Evolutionary conservation across 345 rosid genomes (phyloP), one percentile per base, ranked within the genome.

Genomic region (Linum tenue): DNA sequence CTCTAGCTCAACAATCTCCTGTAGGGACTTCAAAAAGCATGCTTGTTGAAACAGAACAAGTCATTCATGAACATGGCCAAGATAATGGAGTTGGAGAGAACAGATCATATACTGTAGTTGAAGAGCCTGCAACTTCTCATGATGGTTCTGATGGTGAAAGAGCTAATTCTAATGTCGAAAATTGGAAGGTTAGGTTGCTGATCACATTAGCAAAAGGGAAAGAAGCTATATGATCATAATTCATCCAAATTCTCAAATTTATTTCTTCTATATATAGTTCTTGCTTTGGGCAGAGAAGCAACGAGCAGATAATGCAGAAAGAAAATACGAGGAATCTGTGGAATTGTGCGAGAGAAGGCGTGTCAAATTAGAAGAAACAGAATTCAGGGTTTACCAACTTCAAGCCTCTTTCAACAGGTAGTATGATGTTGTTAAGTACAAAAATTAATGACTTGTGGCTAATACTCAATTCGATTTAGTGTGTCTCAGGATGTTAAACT

Each of bases 321-420:
- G 81, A 71, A 82, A 79, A 77, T 83, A 76, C 65, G 67, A 77
- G 60, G 90, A 89, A 81, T 83, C 83, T 56, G 76, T 75, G 64
- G 84, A 79, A 79, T 67, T 82, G 70, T 81, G 87, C 70, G 96
- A 88, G 79, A 82, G 72, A 72, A 81, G 89, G 71, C 82, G 76
- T 15, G 73, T 73, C 78, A 87, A 89, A 73, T 72, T 92, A 65
- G 83, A 80, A 77, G 96, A 90, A 76, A 82, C 97, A 39, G 90
- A 90, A 72, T 78, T 67, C 74, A 80, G 87, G 77, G 94, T 92
- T 39, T 72, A 74, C 69, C 90, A 80, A 70, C 87, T 92, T 69
- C 90, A 92, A 55, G 86, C 81, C 70, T 85, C 90, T 60, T 72
- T 92, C 79, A 90, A 82, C 80, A 88, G 94, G 97, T 89, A 85